Evolutionary conservation across 495 filamentous ascomycete genomes (phyloP).

Genomic region (Neurospora sp.): DNA sequence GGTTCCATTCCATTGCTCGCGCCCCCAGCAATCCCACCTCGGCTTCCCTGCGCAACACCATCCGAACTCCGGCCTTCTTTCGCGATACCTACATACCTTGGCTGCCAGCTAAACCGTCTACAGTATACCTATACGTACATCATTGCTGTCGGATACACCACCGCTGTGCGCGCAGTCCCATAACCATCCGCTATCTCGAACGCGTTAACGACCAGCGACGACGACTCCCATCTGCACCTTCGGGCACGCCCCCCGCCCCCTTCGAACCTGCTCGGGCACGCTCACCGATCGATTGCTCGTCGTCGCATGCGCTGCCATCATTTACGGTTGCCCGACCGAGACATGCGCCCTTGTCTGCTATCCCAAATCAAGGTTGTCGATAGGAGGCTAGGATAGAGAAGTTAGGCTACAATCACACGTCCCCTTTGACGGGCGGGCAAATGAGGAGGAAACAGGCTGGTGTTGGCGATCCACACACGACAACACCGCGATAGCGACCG

Average conservation of each 20-base stretch:
- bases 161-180: neutral
- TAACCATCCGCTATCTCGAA: neutral
- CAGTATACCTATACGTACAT: neutral
- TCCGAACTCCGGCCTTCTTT: neutral
- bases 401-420: neutral
- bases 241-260: neutral
- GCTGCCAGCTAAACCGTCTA: neutral
- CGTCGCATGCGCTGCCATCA: slow-evolving; percentile 13
- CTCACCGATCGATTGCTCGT: neutral
- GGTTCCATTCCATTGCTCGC: slow-evolving; percentile 17
- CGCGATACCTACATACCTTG: neutral
- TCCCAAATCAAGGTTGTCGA: slow-evolving; percentile 17
- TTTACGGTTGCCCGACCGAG: slow-evolving; percentile 14
- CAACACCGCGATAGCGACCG: neutral
- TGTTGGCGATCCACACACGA: neutral
- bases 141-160: neutral
- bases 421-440: neutral
- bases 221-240: neutral
- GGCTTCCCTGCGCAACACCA: slow-evolving; percentile 15
- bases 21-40: slow-evolving; percentile 21
- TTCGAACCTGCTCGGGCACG: neutral
- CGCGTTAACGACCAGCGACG: neutral
- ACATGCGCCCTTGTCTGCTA: slow-evolving; percentile 22
- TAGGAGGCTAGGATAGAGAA: slow-evolving; percentile 21
- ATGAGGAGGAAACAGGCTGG: neutral